Percentiles rank a stretch among this genome's conserved stretches.
These are phyloP conservation scores for Alternaria hordeiaustralica DNA, from an alignment of 2,329 filamentous ascomycete species.

Conservation along the genomic window DNA sequence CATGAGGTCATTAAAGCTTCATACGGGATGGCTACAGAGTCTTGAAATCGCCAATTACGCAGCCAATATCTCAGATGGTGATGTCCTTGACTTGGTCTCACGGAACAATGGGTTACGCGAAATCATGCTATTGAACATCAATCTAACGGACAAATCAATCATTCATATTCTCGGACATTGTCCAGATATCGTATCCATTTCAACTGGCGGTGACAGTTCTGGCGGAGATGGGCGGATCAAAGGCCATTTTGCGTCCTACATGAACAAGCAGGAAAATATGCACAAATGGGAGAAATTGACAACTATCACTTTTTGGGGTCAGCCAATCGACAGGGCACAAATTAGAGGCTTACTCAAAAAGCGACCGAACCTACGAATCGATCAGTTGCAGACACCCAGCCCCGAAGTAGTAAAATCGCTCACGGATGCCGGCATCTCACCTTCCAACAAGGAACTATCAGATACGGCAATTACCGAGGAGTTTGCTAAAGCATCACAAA, in stretches of 20 bases:
- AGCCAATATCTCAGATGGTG: background rate
- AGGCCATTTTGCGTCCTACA: background rate
- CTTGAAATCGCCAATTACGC: background rate
- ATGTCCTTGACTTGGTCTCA: background rate
- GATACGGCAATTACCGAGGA: too few species aligned
- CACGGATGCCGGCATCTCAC: background rate
- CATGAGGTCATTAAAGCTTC: background rate
- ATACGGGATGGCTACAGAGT: background rate
- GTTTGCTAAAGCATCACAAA: too few species aligned
- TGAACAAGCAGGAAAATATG: background rate
- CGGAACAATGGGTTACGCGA: background rate
- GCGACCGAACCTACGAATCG: background rate
- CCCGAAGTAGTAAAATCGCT: background rate
- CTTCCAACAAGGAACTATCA: background rate
- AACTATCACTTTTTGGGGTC: too few species aligned
- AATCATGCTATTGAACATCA: fast-evolving
- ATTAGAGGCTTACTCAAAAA: background rate
- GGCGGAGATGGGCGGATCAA: background rate
- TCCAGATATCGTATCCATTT: background rate
- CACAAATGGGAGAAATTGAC: background rate
- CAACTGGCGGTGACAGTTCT: background rate
- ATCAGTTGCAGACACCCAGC: background rate
- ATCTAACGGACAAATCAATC: background rate
- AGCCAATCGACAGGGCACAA: background rate
- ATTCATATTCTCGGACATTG: background rate